A percentile compares a stretch with the other conserved stretches of the same genome.
These are phyloP conservation scores for Heimioporus sp. DNA, from an alignment of 768 basidiomycete genomes.

Conservation along the genomic window DNA sequence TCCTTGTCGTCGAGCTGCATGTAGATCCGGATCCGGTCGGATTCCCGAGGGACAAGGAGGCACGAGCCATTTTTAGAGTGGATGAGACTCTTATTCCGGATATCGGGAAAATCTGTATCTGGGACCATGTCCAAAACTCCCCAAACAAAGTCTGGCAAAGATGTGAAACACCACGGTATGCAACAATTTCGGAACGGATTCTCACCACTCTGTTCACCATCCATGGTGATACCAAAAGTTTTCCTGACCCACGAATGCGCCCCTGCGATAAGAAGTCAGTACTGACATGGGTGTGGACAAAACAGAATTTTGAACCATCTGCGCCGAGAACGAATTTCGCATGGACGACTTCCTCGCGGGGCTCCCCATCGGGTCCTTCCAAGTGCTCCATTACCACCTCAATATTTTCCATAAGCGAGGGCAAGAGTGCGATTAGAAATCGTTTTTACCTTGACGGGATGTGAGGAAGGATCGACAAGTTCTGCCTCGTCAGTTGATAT, in stretches of 20 bases:
- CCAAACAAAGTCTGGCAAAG: constrained; percentile 38
- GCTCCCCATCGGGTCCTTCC: constrained; percentile 29
- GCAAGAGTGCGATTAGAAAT: not conserved
- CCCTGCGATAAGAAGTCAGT: constrained; percentile 39
- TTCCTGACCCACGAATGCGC: constrained; percentile 87
- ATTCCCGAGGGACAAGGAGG: constrained; percentile 52
- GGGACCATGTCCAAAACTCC: constrained; percentile 47
- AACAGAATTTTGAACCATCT: constrained; percentile 48
- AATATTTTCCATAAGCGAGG: not conserved
- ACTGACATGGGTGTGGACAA: not conserved
- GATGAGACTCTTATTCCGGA: constrained; percentile 45
- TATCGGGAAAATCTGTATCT: constrained; percentile 53
- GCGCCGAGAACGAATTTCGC: constrained; percentile 78
- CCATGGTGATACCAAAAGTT: constrained; percentile 60
- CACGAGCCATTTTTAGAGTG: constrained; percentile 51
- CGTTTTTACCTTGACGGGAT: constrained; percentile 19
- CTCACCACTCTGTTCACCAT: constrained; percentile 64
- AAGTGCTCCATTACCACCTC: constrained; percentile 22
- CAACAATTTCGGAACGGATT: not conserved
- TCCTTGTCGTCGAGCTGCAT: constrained; percentile 46
- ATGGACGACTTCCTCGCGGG: constrained; percentile 52
- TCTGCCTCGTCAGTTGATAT: constrained; percentile 25
- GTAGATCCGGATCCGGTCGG: constrained; percentile 48
- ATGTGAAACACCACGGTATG: not conserved
- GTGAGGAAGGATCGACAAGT: constrained; percentile 19